Base-by-base conservation (phyloP, 1,284 basidiomycete genomes). In the Fomitopsis schrenkii region DNA sequence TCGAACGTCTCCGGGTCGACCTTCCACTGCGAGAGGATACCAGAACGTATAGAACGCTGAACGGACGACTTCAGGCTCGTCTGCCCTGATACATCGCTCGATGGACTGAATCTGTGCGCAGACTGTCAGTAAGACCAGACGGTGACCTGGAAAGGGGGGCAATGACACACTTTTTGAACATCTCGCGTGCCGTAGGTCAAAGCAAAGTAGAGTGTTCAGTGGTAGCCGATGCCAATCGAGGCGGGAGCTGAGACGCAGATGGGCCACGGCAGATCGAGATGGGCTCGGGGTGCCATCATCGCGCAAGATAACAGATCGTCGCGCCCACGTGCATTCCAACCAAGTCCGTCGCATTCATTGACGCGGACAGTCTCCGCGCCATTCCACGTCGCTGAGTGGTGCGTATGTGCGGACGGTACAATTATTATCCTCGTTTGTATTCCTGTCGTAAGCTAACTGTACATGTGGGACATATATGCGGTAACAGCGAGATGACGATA, bases 61-160 rank as follows among this genome's bases (percentile, higher is more conserved):
- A 95, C 90, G 9, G 95, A 98, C 35, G 94, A 91, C 77, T 99
- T 99, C 66, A 98, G 85, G 59, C 93, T 93, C n/a, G 95, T 96
- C 68, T 96, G 94, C 28, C 92, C 90, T 44, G 94, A 84, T 64
- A 99, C 87, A 73, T 99, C 97, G 40, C 90, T 88, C 63, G 94
- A 88, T 19, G 91, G 84, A 59, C 80, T 82, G 78, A 97, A 97
- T 76, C 95, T 97, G 74, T 26, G 28, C 42, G 42, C 8, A 48
- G 14, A 22, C 33, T 53, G 33, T 36, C 8, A 44, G n/a, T 5
- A 50, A 45, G 46, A 33, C 12, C 28, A 4, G 30, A 14, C 17
- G 9, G 9, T 46, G n/a, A 12, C 26, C 28, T 33, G 30, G 8
- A 33, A 8, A 5, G 8, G 30, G 30, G 30, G 4, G 46, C 28